Evolutionary conservation across 208 protist genomes (phyloP).

Genomic region (Wallacemonas rigidus): DNA sequence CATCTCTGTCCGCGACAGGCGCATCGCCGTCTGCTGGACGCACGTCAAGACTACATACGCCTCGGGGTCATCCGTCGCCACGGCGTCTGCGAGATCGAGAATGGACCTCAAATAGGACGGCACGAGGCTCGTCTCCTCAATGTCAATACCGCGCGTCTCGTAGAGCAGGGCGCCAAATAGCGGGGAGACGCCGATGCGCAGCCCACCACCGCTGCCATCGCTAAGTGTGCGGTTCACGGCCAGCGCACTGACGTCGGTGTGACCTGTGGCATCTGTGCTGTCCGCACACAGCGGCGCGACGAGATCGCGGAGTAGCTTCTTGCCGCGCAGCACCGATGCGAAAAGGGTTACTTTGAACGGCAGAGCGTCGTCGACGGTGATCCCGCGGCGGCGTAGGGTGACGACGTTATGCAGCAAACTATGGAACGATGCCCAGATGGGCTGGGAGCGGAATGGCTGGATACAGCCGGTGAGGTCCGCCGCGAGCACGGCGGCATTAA

Average conservation of each 20-base stretch:
- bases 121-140: conserved; percentile 19
- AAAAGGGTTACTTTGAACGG: conserved; percentile 32
- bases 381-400: background rate
- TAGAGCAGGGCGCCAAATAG: conserved; percentile 42
- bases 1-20: conserved; percentile 13
- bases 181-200: conserved; percentile 33
- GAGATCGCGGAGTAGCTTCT: conserved; percentile 31
- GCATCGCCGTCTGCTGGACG: conserved; percentile 31
- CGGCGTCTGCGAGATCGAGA: conserved; percentile 32
- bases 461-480: conserved; percentile 21
- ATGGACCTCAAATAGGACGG: conserved; percentile 29
- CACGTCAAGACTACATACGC: conserved; percentile 35
- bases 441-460: conserved; percentile 25
- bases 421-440: conserved; percentile 29
- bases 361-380: conserved; percentile 8
- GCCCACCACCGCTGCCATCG: conserved; percentile 11
- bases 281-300: conserved; percentile 1
- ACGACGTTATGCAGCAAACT: conserved; percentile 17
- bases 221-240: conserved; percentile 15
- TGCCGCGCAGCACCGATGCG: conserved; percentile 30
- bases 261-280: background rate
- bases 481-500: conserved; percentile 28
- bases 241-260: conserved; percentile 12
- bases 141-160: conserved; percentile 29
- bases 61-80: conserved; percentile 8